Evolutionary conservation across 805 yeast species (phyloP).

Genomic region (Saitoella complicata): DNA sequence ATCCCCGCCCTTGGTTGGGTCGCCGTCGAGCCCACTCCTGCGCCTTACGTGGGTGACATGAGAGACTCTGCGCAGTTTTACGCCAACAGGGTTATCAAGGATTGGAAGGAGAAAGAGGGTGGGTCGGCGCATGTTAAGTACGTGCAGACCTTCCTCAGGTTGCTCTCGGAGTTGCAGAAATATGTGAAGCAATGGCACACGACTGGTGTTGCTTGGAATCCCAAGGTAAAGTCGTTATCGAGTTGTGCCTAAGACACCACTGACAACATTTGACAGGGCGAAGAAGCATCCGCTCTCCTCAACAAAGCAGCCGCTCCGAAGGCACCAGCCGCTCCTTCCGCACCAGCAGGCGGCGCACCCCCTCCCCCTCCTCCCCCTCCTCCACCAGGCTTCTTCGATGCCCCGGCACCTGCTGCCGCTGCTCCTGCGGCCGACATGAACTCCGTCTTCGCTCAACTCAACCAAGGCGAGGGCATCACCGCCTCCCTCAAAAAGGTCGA

Average conservation of each 20-base stretch:
- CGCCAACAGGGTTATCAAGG: conserved; percentile 80
- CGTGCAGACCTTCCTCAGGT: conserved; percentile 49
- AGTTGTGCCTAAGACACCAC: conserved; percentile 16
- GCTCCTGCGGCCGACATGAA: conserved; percentile 39
- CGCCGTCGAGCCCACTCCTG: conserved; percentile 53
- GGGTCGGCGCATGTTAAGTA: conserved; percentile 60
- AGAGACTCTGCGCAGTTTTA: conserved; percentile 89
- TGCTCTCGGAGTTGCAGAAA: conserved; percentile 52
- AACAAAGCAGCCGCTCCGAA: conserved; percentile 26
- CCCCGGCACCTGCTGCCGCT: conserved; percentile 17
- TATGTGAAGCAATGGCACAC: conserved; percentile 67
- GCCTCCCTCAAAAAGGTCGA: conserved; percentile 82
- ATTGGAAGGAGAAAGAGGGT: conserved; percentile 38
- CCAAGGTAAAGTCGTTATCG: conserved; percentile 28
- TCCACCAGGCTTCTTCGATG: conserved; percentile 61
- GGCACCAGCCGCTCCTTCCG: conserved; percentile 22
- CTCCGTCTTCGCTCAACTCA: conserved; percentile 86
- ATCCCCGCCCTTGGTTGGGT: conserved; percentile 87
- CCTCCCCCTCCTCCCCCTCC: conserved; percentile 93
- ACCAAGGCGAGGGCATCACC: conserved; percentile 72
- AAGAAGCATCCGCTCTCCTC: conserved; percentile 11
- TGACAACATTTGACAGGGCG: conserved; percentile 34
- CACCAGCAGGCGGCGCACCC: conserved; percentile 23
- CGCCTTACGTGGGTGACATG: conserved; percentile 56
- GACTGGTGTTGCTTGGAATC: conserved; percentile 73